Evolutionary conservation across 345 rosid species (phyloP), one percentile per base, ranked within the genome.

Genomic region (Gossypium mustelinum): DNA sequence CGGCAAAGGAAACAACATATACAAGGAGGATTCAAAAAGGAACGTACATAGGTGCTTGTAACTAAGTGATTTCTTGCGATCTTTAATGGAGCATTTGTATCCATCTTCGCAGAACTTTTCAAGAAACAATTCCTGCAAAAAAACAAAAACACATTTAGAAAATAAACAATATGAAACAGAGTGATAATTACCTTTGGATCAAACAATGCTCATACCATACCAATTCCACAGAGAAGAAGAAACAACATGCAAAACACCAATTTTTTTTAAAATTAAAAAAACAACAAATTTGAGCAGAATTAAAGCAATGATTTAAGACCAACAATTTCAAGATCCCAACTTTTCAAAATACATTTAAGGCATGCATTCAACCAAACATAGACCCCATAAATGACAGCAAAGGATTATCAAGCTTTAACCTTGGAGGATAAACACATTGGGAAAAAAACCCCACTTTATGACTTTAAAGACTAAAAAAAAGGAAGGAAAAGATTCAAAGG

Each of bases 1-100:
- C 2, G 18, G 47, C 16, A 5, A 20, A 41, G 25, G 14, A 56
- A 41, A 54, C 17, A 20, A 34, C 59, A 24, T 45, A 17, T 9
- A 2, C 9, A 2, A 52, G 6, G 29, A 22, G 52, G 24, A 66
- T 14, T 1, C 18, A 72, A 34, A 54, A 50, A 41, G 20, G 60
- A 47, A 61, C 56, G 61, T 83, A 92, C 98, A 85, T 0, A 92
- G 83, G 75, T 94, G 94, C 70, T 90, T 85, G 88, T 92, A 94
- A 67, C 81, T 82, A 77, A 92, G 85, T 57, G 86, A 79, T 66
- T 87, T 89, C 86, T 86, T 91, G 34, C 81, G 73, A 75, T 89
- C 92, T 34, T 79, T 73, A 41, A 88, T 82, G 1, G 83, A 81
- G 66, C 78, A 82, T 43, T 78, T 75, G 79, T 88, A 87, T 6